Conservation (phyloP, 75 land plant genomes). For the Cunninghamia lanceolata region DNA sequence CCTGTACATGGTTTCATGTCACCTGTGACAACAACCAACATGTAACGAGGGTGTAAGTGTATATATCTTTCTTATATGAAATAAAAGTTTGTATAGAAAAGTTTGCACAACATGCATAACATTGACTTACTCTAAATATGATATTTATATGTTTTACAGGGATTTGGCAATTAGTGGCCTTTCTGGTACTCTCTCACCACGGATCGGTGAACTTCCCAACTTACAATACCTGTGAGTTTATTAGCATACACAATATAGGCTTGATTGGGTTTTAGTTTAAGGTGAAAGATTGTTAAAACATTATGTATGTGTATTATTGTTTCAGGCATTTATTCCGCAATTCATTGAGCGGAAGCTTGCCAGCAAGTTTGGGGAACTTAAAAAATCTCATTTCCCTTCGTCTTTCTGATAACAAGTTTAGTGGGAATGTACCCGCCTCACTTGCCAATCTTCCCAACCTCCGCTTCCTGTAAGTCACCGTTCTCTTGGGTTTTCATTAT, state of each 20-base stretch:
- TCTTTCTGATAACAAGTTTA: slow-evolving; percentile 62
- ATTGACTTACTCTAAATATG: no score
- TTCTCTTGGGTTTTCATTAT: background rate
- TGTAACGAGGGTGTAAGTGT: slow-evolving; percentile 46
- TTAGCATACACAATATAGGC: background rate
- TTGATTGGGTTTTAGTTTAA: background rate
- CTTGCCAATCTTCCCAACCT: slow-evolving; percentile 51
- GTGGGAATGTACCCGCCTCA: slow-evolving; percentile 77
- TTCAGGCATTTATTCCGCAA: background rate
- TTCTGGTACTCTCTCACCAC: slow-evolving; percentile 64
- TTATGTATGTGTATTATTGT: background rate
- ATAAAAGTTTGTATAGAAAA: no score
- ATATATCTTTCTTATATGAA: no score
- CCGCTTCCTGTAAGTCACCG: slow-evolving; percentile 66
- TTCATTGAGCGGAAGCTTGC: background rate
- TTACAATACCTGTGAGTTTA: slow-evolving; percentile 8
- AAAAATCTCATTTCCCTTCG: slow-evolving; percentile 33
- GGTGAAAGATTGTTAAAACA: background rate
- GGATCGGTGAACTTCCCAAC: slow-evolving; percentile 58
- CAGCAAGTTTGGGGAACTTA: background rate
- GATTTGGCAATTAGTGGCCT: slow-evolving; percentile 79
- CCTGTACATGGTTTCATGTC: slow-evolving; percentile 95
- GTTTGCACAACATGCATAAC: no score
- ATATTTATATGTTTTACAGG: no score
- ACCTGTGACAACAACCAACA: slow-evolving; percentile 58